Conservation (phyloP, 2,329 filamentous ascomycete genomes). For the Aureobasidium sp. region DNA sequence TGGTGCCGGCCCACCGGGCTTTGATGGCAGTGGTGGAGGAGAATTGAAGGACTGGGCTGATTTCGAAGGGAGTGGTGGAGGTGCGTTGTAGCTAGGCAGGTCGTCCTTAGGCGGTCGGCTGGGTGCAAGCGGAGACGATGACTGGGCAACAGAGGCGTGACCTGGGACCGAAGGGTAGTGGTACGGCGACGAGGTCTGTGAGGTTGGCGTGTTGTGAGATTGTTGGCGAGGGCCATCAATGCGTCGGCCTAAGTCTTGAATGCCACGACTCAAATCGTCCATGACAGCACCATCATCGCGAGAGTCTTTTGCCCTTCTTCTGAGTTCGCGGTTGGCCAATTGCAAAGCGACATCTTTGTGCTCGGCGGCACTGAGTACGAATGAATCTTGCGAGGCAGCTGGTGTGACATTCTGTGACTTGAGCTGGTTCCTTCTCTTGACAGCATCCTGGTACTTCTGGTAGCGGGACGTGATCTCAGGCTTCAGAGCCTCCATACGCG, state of each 20-base stretch:
- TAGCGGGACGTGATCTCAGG: conserved; percentile 67
- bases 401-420: neutral
- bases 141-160: conserved; percentile 16
- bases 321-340: conserved; percentile 65
- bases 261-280: conserved; percentile 15
- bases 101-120: conserved; percentile 17
- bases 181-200: conserved; percentile 26
- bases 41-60: conserved; percentile 11
- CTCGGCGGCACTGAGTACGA: conserved; percentile 56
- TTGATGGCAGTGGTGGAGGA: neutral
- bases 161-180: conserved; percentile 39
- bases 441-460: conserved; percentile 56
- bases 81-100: neutral
- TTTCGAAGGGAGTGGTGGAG: conserved; percentile 26
- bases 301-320: conserved; percentile 56
- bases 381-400: conserved; percentile 10
- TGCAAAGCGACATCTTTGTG: conserved; percentile 70
- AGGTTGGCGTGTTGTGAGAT: neutral
- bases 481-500: conserved; percentile 69
- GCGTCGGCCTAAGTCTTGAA: conserved; percentile 3
- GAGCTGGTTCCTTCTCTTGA: conserved; percentile 30
- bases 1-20: conserved; percentile 20
- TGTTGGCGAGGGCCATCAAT: neutral
- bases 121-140: conserved; percentile 21
- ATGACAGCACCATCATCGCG: conserved; percentile 18